A percentile compares a stretch with the other conserved stretches of the same genome.
Evolutionary conservation across 2,329 filamentous ascomycete genomes (phyloP).

Genomic region (Phaeosphaeria sp.): DNA sequence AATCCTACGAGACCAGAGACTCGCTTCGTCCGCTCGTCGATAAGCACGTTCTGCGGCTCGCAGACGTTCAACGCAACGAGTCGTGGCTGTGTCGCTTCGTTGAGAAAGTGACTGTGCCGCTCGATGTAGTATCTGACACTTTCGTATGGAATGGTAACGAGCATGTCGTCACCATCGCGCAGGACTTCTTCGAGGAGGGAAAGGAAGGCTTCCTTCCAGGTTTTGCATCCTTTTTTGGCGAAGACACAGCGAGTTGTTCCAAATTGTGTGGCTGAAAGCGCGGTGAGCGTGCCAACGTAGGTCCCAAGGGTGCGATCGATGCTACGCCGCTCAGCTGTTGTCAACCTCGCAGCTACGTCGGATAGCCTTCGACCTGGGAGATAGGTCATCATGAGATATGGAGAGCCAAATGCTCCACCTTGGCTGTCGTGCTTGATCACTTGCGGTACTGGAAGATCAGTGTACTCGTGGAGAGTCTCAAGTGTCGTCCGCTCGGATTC

Average conservation of each 20-base stretch:
- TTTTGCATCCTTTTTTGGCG: conserved; percentile 52
- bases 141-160: conserved; percentile 64
- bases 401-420: conserved; percentile 34
- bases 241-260: conserved; percentile 59
- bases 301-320: conserved; percentile 52
- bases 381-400: conserved; percentile 44
- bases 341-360: conserved; percentile 40
- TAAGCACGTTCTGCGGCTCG: conserved; percentile 57
- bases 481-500: conserved; percentile 50
- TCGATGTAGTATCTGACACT: conserved; percentile 59
- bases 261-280: conserved; percentile 57
- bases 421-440: conserved; percentile 49
- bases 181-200: conserved; percentile 60
- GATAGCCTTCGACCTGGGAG: conserved; percentile 44
- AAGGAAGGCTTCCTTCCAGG: conserved; percentile 63
- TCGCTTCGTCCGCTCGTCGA: conserved; percentile 57
- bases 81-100: conserved; percentile 58
- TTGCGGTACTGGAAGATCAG: conserved; percentile 47
- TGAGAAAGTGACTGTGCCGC: conserved; percentile 54
- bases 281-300: conserved; percentile 52
- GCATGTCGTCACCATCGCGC: conserved; percentile 65
- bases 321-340: conserved; percentile 39
- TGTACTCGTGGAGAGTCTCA: conserved; percentile 45
- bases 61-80: conserved; percentile 61
- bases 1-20: conserved; percentile 61